Evolutionary conservation across 352 stramenopile genomes (phyloP).

Genomic region (Pythium monospermum): DNA sequence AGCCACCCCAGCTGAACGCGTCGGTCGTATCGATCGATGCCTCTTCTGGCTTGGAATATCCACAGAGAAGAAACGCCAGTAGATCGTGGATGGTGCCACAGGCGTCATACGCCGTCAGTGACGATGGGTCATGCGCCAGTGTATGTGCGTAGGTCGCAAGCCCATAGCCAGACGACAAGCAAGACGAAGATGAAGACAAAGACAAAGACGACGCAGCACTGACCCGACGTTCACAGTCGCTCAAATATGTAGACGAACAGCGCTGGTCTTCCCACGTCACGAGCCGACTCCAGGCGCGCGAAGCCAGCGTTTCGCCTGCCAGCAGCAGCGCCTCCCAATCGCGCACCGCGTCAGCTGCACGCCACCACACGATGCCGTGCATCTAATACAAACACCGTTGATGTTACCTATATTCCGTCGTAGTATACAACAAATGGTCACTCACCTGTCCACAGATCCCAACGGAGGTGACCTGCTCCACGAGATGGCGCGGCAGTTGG

Average conservation of each 20-base stretch:
- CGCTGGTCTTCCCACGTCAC: constrained; percentile 81
- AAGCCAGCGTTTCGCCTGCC: constrained; percentile 5
- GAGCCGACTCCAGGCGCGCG: constrained; percentile 46
- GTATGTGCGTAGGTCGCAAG: constrained; percentile 64
- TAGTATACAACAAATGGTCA: neutral
- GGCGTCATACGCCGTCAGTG: constrained; percentile 47
- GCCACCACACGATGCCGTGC: constrained; percentile 85
- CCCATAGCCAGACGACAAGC: constrained; percentile 64
- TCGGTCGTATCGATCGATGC: constrained; percentile 70
- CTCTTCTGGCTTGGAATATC: constrained; percentile 29
- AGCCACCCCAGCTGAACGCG: constrained; percentile 70
- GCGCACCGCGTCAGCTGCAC: no score
- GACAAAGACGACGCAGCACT: constrained; percentile 19
- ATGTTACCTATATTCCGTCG: neutral
- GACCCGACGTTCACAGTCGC: constrained; percentile 15
- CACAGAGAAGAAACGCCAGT: constrained; percentile 66
- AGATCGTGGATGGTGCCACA: constrained; percentile 83
- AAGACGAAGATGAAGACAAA: no score
- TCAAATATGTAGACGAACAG: constrained; percentile 53
- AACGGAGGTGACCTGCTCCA: constrained; percentile 31
- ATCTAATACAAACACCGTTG: constrained; percentile 40
- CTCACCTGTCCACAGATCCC: constrained; percentile 68
- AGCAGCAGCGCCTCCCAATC: constrained; percentile 27
- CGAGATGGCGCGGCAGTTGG: constrained; percentile 23
- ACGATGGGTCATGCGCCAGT: constrained; percentile 26